Evolutionary conservation across 2,329 filamentous ascomycete species (phyloP).

Genomic region (Fusarium brevicatenulatum): DNA sequence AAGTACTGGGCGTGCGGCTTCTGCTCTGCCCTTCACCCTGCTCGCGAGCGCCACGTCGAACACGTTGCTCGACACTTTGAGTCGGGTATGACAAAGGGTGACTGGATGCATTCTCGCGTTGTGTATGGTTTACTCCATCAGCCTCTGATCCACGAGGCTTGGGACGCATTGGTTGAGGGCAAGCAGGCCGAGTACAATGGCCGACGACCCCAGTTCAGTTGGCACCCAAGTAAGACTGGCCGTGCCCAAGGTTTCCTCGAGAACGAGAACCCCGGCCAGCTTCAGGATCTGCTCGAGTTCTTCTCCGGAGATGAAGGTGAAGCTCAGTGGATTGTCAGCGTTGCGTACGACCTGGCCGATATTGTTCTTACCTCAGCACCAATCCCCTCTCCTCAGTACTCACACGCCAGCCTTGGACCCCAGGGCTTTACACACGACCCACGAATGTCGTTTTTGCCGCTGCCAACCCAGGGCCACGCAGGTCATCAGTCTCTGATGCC

Average conservation of each 20-base stretch:
- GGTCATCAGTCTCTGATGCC: constrained; percentile 46
- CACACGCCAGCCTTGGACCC: constrained; percentile 43
- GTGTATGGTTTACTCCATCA: constrained; percentile 75
- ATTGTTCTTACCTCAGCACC: constrained; percentile 53
- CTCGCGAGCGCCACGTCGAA: constrained; percentile 73
- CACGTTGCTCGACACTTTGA: constrained; percentile 76
- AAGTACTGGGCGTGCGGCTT: constrained; percentile 77
- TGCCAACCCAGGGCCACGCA: constrained; percentile 47
- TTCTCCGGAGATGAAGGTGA: constrained; percentile 68
- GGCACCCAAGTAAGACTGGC: constrained; percentile 67
- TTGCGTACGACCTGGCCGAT: constrained; percentile 67
- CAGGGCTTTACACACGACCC: constrained; percentile 44
- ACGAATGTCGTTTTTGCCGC: constrained; percentile 46
- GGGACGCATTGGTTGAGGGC: constrained; percentile 65
- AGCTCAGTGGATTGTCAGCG: constrained; percentile 65
- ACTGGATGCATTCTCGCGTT: constrained; percentile 76
- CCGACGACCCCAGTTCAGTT: constrained; percentile 69
- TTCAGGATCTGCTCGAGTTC: constrained; percentile 73
- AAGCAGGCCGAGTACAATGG: constrained; percentile 65
- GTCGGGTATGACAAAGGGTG: constrained; percentile 67
- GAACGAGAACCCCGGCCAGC: constrained; percentile 69
- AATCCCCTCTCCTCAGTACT: constrained; percentile 47
- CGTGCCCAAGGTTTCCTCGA: constrained; percentile 68
- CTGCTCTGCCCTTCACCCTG: constrained; percentile 70
- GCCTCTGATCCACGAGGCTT: constrained; percentile 68